Percentiles rank a stretch among this genome's conserved stretches.
Evolutionary conservation across 768 basidiomycete genomes (phyloP).

Genomic region (Pholiota conissans): DNA sequence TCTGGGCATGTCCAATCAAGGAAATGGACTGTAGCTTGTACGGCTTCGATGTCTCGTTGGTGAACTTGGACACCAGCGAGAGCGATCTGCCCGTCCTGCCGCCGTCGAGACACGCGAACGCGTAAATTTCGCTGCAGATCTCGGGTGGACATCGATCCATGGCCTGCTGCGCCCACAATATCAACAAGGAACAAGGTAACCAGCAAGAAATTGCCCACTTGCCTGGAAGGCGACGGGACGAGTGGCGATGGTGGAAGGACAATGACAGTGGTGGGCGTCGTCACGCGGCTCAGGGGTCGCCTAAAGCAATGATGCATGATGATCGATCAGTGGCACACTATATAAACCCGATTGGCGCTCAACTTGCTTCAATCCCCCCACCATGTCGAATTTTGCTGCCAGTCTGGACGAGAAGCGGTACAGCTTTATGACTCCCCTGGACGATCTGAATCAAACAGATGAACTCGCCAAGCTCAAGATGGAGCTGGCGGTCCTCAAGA

Average conservation of each 20-base stretch:
- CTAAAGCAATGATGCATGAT: not conserved
- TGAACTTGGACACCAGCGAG: conserved; percentile 33
- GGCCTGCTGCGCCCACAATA: not conserved
- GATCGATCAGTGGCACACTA: conserved; percentile 1
- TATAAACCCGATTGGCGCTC: not conserved
- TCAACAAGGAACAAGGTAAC: not conserved
- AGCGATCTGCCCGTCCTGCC: conserved; percentile 36
- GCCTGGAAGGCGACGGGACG: not conserved
- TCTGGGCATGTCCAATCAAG: conserved; percentile 25
- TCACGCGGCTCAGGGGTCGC: not conserved
- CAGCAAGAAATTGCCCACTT: too few relatives aligned
- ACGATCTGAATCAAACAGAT: conserved; percentile 4
- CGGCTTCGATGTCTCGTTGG: conserved; percentile 23
- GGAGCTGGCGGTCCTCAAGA: conserved; percentile 23
- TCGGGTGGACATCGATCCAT: conserved; percentile 21
- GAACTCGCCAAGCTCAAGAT: conserved; percentile 18
- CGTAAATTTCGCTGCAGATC: conserved; percentile 23
- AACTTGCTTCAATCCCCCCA: conserved; percentile 7
- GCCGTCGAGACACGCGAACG: conserved; percentile 33
- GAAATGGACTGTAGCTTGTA: conserved; percentile 31
- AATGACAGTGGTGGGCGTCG: not conserved
- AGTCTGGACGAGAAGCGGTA: conserved; percentile 12
- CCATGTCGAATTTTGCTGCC: conserved; percentile 14
- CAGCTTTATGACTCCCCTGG: conserved; percentile 6
- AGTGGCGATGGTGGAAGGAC: not conserved